Evolutionary conservation across 2,329 filamentous ascomycete genomes (phyloP).

Genomic region (Cercospora berteroae): DNA sequence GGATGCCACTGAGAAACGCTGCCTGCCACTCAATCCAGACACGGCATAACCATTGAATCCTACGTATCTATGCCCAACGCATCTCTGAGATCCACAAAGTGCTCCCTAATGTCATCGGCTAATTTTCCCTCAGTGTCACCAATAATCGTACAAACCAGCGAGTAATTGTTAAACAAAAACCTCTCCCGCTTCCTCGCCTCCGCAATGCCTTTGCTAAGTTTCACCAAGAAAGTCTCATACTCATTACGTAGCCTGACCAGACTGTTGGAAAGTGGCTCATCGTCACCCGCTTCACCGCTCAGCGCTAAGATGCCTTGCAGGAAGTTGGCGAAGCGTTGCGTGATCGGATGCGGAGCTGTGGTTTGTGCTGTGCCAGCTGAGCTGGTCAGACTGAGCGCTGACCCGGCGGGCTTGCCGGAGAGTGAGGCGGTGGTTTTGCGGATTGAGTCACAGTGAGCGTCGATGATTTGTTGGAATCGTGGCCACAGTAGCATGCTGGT

Average conservation of each 20-base stretch:
- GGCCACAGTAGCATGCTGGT: constrained; percentile 97
- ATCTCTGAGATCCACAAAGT: constrained; percentile 65
- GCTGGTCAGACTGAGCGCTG: constrained; percentile 56
- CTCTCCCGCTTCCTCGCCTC: constrained; percentile 79
- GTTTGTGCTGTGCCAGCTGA: constrained; percentile 61
- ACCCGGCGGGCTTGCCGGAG: constrained; percentile 49
- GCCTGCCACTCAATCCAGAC: not conserved
- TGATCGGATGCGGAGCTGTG: constrained; percentile 84
- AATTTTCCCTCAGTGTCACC: constrained; percentile 68
- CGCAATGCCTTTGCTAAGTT: constrained; percentile 70
- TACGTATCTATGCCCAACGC: constrained; percentile 24
- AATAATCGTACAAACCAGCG: constrained; percentile 88
- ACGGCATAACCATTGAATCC: not conserved
- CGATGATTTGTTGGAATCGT: constrained; percentile 89
- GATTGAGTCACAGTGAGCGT: constrained; percentile 85
- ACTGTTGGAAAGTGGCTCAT: constrained; percentile 85
- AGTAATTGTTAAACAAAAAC: constrained; percentile 96
- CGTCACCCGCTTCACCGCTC: constrained; percentile 86
- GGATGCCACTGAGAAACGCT: not conserved
- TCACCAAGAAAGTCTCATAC: constrained; percentile 77
- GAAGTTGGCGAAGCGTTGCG: constrained; percentile 93
- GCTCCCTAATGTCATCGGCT: constrained; percentile 68
- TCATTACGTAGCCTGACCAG: constrained; percentile 74
- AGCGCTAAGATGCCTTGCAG: constrained; percentile 79
- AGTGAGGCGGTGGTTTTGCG: constrained; percentile 55